Conservation (phyloP, 257 asterid genomes). For the Petunia secreta region DNA sequence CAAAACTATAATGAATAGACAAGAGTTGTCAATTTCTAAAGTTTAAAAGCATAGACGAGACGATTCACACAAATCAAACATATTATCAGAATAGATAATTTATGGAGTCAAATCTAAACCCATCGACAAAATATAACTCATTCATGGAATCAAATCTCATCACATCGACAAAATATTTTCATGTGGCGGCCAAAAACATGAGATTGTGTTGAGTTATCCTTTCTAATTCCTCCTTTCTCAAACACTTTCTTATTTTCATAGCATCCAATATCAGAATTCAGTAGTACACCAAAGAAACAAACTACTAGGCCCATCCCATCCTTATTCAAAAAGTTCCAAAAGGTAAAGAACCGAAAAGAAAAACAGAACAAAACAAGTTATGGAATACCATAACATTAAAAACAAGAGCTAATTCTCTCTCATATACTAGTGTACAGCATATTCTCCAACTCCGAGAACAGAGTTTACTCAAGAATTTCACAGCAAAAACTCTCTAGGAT, state of each 20-base stretch:
- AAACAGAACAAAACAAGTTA: not conserved
- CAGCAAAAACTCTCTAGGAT: constrained; percentile 86
- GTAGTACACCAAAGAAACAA: not conserved
- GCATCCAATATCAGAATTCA: not conserved
- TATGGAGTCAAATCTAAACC: not conserved
- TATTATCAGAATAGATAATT: not conserved
- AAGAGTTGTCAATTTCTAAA: not conserved
- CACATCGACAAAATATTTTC: not conserved
- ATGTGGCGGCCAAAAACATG: not conserved
- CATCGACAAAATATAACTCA: not conserved
- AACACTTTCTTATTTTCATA: not conserved
- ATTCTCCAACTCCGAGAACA: not conserved
- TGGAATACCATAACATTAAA: not conserved
- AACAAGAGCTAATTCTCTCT: not conserved
- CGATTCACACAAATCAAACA: not conserved
- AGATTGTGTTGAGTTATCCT: not conserved
- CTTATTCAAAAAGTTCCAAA: not conserved
- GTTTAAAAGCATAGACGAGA: not conserved
- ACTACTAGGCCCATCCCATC: not conserved
- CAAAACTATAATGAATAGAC: too few relatives aligned
- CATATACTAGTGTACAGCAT: not conserved
- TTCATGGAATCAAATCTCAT: not conserved
- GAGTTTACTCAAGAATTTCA: constrained; percentile 30
- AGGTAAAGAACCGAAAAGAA: not conserved
- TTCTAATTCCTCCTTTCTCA: not conserved